Base-by-base conservation (phyloP, 371 early-diverging fungal species). In the Polyrhizophydium stewartii region DNA sequence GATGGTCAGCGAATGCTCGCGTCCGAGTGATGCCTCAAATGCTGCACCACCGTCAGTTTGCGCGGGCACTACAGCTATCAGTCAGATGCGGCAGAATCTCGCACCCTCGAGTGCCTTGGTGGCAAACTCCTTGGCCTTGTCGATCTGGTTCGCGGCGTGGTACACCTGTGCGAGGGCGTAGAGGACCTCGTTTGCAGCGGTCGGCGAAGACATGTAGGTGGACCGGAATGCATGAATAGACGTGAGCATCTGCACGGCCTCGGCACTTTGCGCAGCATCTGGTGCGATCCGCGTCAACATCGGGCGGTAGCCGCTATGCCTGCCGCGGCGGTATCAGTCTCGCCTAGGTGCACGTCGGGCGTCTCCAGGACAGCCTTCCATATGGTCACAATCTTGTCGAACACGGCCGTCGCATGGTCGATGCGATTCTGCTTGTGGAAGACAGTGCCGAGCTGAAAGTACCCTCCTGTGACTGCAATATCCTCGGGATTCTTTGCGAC, bases 201-300 rank as follows among this genome's bases (percentile, higher is more conserved):
- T 68, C 1, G 62, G 43, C 6, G 58, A 62, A 10, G 57, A 50
- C 40, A 38, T 33, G 49, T 38, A 31, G 65, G 28, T 64, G n/a
- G 61, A 47, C 22, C 73, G 58, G 59, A 59, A 73, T 17, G 55
- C 55, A 43, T 60, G 58, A 24, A 74, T 73, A n/a, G 63, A 52
- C 32, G 59, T 69, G 13, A 75, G 65, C 60, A 75, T 75, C 49
- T 77, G 78, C 19, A 68, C 56, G 1, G 75, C 78, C 58, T 77
- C 78, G 7, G 78, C 78, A 49, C 62, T 59, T 53, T 77, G 78
- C 2, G 78, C 78, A 55, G 72, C 74, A 56, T 77, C 75, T 69
- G 60, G 27, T 6, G 38, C 1, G n/a, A 59, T 24, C 43, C 13
- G 5, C 28, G 27, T 19, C 10, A 2, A 24, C 24, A 50, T n/a